Evolutionary conservation across 306 rosid species (phyloP).

Genomic region (Glycine soja): DNA sequence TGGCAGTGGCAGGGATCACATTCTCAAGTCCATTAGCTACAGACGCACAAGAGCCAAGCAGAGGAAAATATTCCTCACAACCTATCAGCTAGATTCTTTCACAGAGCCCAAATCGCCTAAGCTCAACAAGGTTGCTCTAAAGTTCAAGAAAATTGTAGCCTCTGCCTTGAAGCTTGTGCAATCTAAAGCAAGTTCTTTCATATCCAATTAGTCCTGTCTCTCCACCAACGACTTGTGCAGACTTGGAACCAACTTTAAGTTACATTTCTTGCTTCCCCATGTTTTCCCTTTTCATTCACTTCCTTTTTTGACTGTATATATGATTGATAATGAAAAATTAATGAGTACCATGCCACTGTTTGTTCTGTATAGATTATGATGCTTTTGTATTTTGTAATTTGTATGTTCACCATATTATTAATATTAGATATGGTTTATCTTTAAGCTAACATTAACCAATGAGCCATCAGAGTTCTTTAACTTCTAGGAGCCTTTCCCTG

Average conservation of each 20-base stretch:
- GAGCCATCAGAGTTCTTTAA: not conserved
- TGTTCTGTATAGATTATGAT: constrained; percentile 1
- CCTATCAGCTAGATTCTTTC: constrained; percentile 49
- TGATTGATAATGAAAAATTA: not conserved
- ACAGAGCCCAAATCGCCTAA: constrained; percentile 36
- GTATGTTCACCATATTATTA: not conserved
- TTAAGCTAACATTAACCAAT: not conserved
- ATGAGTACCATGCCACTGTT: not conserved
- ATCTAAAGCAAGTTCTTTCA: constrained; percentile 34
- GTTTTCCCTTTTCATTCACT: not conserved
- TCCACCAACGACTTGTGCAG: not conserved
- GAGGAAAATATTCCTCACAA: constrained; percentile 53
- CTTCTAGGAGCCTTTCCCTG: not conserved
- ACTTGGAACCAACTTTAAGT: not conserved
- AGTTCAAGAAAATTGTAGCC: constrained; percentile 51
- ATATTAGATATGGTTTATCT: not conserved
- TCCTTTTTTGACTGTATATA: not conserved
- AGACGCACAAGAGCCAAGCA: constrained; percentile 56
- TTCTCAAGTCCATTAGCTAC: constrained; percentile 49
- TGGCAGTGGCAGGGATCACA: not conserved
- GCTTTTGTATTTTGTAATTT: not conserved
- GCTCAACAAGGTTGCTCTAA: constrained; percentile 46
- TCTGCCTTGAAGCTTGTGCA: constrained; percentile 42
- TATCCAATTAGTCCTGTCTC: constrained; percentile 37
- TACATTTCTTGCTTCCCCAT: not conserved